Base-by-base conservation (phyloP, 192 early-diverging fungal species). In the Fimicolochytrium jonesii region DNA sequence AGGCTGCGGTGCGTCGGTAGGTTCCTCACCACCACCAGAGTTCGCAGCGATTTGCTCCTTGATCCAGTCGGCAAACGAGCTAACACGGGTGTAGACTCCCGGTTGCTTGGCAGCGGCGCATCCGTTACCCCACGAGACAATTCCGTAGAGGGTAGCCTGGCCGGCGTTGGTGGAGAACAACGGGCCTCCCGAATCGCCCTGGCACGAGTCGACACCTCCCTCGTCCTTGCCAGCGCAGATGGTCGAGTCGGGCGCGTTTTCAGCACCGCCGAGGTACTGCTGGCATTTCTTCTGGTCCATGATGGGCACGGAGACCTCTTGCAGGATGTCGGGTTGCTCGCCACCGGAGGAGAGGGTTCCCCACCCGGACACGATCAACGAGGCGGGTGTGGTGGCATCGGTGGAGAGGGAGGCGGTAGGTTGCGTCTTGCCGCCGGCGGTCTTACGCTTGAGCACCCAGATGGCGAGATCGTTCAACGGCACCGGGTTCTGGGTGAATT, bases 131-230 rank as follows among this genome's bases (percentile, higher is more conserved):
- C 49, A 51, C 20, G 49, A 51, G 49, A 15, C 15, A 26, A 51
- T 28, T 5, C 49, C 49, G 17, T n/a, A 18, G 28, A 51, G 20
- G n/a, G n/a, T n/a, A n/a, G n/a, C n/a, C n/a, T n/a, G n/a, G 18
- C 5, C 5, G 28, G 20, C 49, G 49, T 28, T 51, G 49, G 49
- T 0, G 49, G 49, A 23, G 28, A 51, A 51, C 20, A 51, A 26
- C 18, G 49, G 49, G 49, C 49, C 49, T 51, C 49, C 49, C 18
- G 49, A 51, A 26, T 51, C 49, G 28, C 49, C 49, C 49, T 51
- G 49, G 49, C 49, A 51, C 4, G 49, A 25, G 49, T 51, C 49
- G 28, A 51, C 2, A 26, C 49, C 49, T 23, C 18, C 49, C 18
- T n/a, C 20, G n/a, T n/a, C n/a, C n/a, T n/a, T n/a, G 26, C 20